A percentile compares a stretch with the other conserved stretches of the same genome.
These are phyloP conservation scores for Hyphopichia buzzinii DNA, from an alignment of 1,139 yeast species.

Conservation along the genomic window DNA sequence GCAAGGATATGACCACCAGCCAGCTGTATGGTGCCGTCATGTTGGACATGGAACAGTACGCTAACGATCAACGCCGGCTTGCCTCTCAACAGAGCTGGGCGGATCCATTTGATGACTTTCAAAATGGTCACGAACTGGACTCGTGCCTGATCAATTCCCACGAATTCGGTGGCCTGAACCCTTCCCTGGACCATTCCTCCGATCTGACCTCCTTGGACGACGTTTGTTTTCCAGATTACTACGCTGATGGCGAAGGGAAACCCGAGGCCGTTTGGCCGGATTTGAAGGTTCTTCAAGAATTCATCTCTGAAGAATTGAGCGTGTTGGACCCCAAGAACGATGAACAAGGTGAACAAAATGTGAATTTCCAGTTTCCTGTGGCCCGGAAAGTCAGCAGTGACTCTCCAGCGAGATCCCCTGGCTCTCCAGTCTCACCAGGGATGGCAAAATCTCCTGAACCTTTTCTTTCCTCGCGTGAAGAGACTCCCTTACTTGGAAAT, in stretches of 20 bases:
- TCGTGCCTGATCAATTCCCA: conserved; percentile 27
- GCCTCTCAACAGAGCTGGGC: conserved; percentile 15
- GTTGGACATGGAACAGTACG: conserved; percentile 39
- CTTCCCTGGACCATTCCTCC: conserved; percentile 69
- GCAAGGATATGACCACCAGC: conserved; percentile 11
- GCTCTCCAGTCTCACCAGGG: background rate
- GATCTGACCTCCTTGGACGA: conserved; percentile 78
- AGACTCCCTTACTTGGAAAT: conserved; percentile 29
- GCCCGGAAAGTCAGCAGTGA: conserved; percentile 12
- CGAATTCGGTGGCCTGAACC: conserved; percentile 60
- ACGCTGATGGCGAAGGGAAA: conserved; percentile 25
- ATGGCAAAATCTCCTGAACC: background rate
- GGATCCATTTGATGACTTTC: conserved; percentile 12
- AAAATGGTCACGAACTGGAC: conserved; percentile 4
- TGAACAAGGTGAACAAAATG: conserved; percentile 15
- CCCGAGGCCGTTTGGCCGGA: conserved; percentile 70
- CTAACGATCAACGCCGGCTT: conserved; percentile 33
- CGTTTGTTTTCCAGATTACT: conserved; percentile 73
- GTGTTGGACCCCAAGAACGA: conserved; percentile 8
- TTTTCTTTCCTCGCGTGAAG: conserved; percentile 12
- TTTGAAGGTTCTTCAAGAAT: conserved; percentile 67
- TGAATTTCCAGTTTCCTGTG: conserved; percentile 24
- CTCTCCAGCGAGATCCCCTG: background rate
- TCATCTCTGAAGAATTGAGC: conserved; percentile 63
- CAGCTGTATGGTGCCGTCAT: conserved; percentile 23